Evolutionary conservation across 805 yeast species (phyloP).

Genomic region (Saturnispora galanensis): DNA sequence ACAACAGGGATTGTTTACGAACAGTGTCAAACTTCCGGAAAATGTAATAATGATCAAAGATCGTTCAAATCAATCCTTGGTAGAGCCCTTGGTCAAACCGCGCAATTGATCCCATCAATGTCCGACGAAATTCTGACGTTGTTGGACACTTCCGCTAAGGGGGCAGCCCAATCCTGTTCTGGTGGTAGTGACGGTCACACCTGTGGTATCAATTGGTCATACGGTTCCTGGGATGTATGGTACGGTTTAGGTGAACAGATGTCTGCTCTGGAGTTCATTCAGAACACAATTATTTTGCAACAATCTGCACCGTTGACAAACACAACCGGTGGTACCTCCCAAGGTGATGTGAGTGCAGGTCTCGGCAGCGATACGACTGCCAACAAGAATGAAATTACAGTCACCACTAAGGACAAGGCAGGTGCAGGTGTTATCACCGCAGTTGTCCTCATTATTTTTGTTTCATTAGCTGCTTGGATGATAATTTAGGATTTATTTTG

Average conservation of each 20-base stretch:
- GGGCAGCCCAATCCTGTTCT: constrained; percentile 68
- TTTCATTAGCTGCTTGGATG: constrained; percentile 79
- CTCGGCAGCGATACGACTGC: constrained; percentile 43
- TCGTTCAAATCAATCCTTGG: constrained; percentile 64
- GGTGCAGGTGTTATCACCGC: constrained; percentile 91
- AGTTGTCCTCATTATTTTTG: constrained; percentile 46
- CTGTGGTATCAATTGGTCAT: constrained; percentile 69
- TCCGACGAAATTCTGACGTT: constrained; percentile 30
- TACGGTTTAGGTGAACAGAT: constrained; percentile 84
- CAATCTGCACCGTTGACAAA: constrained; percentile 54
- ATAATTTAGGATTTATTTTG: constrained; percentile 13
- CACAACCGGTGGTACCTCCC: constrained; percentile 58
- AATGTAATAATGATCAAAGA: constrained; percentile 69
- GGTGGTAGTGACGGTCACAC: constrained; percentile 86
- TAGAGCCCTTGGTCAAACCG: constrained; percentile 51
- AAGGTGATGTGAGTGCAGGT: constrained; percentile 46
- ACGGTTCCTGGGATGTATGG: constrained; percentile 48
- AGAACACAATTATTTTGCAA: constrained; percentile 30
- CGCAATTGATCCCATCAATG: constrained; percentile 42
- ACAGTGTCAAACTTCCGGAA: constrained; percentile 43
- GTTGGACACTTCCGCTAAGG: constrained; percentile 40
- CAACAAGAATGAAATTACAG: constrained; percentile 32
- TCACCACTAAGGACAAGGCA: constrained; percentile 59
- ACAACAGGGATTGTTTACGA: constrained; percentile 44
- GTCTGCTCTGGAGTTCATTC: constrained; percentile 60